Evolutionary conservation across 1,284 basidiomycete genomes (phyloP).

Genomic region (Inonotus obliquus): DNA sequence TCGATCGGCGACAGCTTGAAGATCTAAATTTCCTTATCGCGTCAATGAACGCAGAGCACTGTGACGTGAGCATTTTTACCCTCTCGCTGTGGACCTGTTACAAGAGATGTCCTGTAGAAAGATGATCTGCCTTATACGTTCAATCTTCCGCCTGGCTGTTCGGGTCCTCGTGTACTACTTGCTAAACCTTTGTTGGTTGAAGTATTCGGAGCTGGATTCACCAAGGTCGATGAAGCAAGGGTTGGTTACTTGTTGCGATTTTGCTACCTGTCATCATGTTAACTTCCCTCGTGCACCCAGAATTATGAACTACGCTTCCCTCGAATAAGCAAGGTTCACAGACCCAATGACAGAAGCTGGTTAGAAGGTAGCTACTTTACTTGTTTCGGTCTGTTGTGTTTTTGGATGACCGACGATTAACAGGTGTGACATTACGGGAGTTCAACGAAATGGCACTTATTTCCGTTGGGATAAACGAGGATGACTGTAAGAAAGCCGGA

Average conservation of each 20-base stretch:
- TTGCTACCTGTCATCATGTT: constrained; percentile 5
- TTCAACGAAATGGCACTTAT: not conserved
- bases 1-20: constrained; percentile 61
- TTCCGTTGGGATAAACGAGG: not conserved
- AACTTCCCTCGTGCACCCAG: constrained; percentile 34
- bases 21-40: constrained; percentile 63
- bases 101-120: not conserved
- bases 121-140: constrained; percentile 16
- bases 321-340: constrained; percentile 64
- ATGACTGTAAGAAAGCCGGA: not conserved
- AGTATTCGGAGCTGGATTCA: constrained; percentile 78
- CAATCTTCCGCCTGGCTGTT: constrained; percentile 45
- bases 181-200: constrained; percentile 64
- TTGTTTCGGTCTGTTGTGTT: constrained; percentile 19
- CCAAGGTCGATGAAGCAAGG: constrained; percentile 46
- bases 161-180: constrained; percentile 55
- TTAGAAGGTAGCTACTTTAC: constrained; percentile 38
- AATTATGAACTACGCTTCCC: constrained; percentile 83
- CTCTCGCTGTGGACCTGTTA: not conserved
- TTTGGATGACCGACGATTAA: not conserved
- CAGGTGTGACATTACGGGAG: not conserved
- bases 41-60: constrained; percentile 37
- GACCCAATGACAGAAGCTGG: constrained; percentile 58
- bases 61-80: not conserved
- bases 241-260: constrained; percentile 38